Evolutionary conservation across 352 stramenopile species (phyloP).

Genomic region (Pythium folliculosum): DNA sequence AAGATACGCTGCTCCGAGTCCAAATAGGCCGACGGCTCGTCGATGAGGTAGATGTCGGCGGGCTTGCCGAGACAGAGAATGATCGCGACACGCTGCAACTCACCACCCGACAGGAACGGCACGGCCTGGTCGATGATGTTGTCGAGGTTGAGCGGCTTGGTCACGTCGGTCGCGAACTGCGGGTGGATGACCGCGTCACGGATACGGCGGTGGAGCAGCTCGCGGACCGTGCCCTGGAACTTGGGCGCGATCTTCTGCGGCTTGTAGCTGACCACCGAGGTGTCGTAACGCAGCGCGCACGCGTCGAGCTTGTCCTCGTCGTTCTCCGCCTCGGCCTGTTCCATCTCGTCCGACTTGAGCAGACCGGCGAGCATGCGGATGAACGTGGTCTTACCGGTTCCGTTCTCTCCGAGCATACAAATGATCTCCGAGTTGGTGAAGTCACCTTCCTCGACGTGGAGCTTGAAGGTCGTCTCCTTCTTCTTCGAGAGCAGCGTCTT

Average conservation of each 20-base stretch:
- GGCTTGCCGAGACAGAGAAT: conserved; percentile 97
- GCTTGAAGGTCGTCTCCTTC: conserved; percentile 94
- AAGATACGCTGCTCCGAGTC: conserved; percentile 99
- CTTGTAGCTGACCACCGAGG: conserved; percentile 96
- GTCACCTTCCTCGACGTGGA: conserved; percentile 96
- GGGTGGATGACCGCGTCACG: conserved; percentile 97
- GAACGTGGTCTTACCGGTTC: conserved; percentile 99
- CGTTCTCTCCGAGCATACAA: conserved; percentile 99
- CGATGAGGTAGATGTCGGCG: conserved; percentile 99
- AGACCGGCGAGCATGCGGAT: conserved; percentile 99
- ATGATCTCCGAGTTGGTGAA: conserved; percentile 99
- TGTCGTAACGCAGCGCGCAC: conserved; percentile 81
- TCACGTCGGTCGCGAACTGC: conserved; percentile 99
- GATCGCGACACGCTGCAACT: conserved; percentile 99
- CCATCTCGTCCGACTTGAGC: conserved; percentile 98
- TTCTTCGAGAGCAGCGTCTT: conserved; percentile 97
- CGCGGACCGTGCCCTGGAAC: conserved; percentile 95
- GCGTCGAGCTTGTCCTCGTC: conserved; percentile 76
- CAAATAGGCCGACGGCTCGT: conserved; percentile 99
- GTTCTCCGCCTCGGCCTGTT: conserved; percentile 66
- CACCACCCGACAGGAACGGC: conserved; percentile 97
- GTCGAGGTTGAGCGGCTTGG: conserved; percentile 98
- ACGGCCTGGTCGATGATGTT: conserved; percentile 99
- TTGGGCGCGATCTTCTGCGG: conserved; percentile 98
- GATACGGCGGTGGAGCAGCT: conserved; percentile 98